phyloP scores from a whole-genome alignment of 2,329 filamentous ascomycete genomes.

The Rhynchosporium graminicola region DNA sequence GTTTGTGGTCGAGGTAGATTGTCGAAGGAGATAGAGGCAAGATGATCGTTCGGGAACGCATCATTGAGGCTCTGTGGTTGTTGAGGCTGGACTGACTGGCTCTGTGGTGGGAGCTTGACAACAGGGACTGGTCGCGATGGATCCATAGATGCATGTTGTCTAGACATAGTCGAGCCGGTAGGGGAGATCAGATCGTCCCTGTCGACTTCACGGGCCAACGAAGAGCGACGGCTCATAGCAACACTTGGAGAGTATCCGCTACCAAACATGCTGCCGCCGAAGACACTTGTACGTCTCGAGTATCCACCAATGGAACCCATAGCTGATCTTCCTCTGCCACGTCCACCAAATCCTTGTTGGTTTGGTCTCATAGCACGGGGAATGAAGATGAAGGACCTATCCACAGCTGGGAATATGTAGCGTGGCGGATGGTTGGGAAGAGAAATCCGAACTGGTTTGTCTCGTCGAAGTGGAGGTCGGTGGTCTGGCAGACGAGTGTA shows the following conservation, averaged over 20 bases:
- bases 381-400: slow-evolving; percentile 97
- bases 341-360: slow-evolving; percentile 71
- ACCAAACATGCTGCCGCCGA: slow-evolving; percentile 64
- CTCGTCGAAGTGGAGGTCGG: slow-evolving; percentile 86
- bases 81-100: slow-evolving; percentile 35
- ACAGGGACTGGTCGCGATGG: slow-evolving; percentile 73
- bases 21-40: slow-evolving; percentile 40
- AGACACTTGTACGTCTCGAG: slow-evolving; percentile 82
- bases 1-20: slow-evolving; percentile 53
- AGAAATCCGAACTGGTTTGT: slow-evolving; percentile 95
- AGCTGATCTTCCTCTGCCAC: slow-evolving; percentile 70
- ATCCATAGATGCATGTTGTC: slow-evolving; percentile 63
- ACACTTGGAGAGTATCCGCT: slow-evolving; percentile 85
- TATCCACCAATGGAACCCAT: slow-evolving; percentile 67
- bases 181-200: slow-evolving; percentile 80
- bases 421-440: slow-evolving; percentile 76
- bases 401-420: slow-evolving; percentile 87
- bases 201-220: slow-evolving; percentile 65
- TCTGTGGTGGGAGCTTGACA: slow-evolving; percentile 73
- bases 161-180: slow-evolving; percentile 73
- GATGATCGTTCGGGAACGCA: slow-evolving; percentile 30
- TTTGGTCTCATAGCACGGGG: slow-evolving; percentile 91
- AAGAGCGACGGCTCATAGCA: slow-evolving; percentile 86
- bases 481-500: slow-evolving; percentile 95
- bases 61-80: slow-evolving; percentile 39